Conservation (phyloP, 2,329 filamentous ascomycete species). For the Macrophomina pseudophaseolina region DNA sequence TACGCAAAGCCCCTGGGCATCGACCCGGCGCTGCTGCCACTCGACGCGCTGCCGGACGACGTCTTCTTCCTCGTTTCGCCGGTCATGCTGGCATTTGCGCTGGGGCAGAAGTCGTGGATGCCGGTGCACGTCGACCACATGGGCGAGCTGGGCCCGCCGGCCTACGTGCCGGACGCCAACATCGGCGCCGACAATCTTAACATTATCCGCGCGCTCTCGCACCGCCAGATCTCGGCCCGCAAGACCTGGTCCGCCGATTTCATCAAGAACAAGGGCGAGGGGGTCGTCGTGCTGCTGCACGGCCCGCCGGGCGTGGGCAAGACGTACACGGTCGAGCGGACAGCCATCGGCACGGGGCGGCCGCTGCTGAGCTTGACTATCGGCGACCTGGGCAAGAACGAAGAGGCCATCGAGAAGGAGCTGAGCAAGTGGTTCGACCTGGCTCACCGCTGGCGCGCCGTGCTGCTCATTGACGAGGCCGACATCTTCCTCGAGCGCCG, state of each 20-base stretch:
- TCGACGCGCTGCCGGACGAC: slow-evolving; percentile 3
- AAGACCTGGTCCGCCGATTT: slow-evolving; percentile 24
- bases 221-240: slow-evolving; percentile 15
- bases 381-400: slow-evolving; percentile 28
- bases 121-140: slow-evolving; percentile 24
- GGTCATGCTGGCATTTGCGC: slow-evolving; percentile 23
- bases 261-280: slow-evolving; percentile 26
- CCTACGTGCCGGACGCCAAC: slow-evolving; percentile 12
- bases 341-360: not conserved
- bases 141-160: not conserved
- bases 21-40: not conserved
- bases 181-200: slow-evolving; percentile 16
- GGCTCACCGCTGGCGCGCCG: slow-evolving; percentile 25
- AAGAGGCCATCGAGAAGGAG: slow-evolving; percentile 28
- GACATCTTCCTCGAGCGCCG: slow-evolving; percentile 57
- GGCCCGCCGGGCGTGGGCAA: slow-evolving; percentile 24
- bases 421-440: slow-evolving; percentile 28
- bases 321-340: slow-evolving; percentile 23
- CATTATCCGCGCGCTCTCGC: slow-evolving; percentile 22
- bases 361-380: slow-evolving; percentile 18
- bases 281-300: slow-evolving; percentile 24
- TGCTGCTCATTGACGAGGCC: slow-evolving; percentile 28
- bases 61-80: slow-evolving; percentile 21
- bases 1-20: slow-evolving; percentile 2
- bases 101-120: slow-evolving; percentile 17